Evolutionary conservation across 305 asterid genomes (phyloP).

Genomic region (Plantago coronopus): DNA sequence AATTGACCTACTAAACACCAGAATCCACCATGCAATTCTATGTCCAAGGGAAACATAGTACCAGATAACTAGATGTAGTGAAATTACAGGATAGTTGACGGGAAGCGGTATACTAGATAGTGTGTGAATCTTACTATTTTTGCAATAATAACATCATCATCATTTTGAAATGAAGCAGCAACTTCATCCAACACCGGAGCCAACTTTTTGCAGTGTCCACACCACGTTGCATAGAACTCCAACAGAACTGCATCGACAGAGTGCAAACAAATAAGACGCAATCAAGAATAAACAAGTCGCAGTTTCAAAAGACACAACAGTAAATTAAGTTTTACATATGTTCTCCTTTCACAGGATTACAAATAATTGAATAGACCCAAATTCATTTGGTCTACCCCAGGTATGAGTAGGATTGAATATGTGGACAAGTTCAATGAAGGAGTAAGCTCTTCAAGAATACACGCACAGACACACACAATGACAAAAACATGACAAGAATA

Average conservation of each 20-base stretch:
- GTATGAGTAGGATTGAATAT: background rate
- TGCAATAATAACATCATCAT: conserved; percentile 67
- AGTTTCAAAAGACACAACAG: no score
- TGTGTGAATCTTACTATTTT: conserved; percentile 54
- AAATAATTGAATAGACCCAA: background rate
- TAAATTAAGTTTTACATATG: conserved; percentile 2
- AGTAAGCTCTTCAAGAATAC: background rate
- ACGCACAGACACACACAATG: background rate
- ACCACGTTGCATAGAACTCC: conserved; percentile 91
- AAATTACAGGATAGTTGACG: background rate
- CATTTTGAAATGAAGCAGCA: conserved; percentile 58
- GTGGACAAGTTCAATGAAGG: background rate
- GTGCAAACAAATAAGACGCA: background rate
- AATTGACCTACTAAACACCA: no score
- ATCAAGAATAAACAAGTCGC: background rate
- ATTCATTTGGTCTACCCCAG: background rate
- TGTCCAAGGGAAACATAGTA: background rate
- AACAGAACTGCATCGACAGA: conserved; percentile 49
- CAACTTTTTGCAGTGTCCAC: conserved; percentile 85
- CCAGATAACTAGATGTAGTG: background rate
- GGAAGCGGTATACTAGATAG: background rate
- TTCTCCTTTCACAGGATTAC: background rate
- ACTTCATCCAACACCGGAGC: conserved; percentile 89
- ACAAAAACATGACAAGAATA: no score
- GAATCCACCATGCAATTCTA: no score